A percentile compares a stretch with the other conserved stretches of the same genome.
These are phyloP conservation scores for Mycena rebaudengoi DNA, from an alignment of 768 basidiomycete species.

Conservation along the genomic window DNA sequence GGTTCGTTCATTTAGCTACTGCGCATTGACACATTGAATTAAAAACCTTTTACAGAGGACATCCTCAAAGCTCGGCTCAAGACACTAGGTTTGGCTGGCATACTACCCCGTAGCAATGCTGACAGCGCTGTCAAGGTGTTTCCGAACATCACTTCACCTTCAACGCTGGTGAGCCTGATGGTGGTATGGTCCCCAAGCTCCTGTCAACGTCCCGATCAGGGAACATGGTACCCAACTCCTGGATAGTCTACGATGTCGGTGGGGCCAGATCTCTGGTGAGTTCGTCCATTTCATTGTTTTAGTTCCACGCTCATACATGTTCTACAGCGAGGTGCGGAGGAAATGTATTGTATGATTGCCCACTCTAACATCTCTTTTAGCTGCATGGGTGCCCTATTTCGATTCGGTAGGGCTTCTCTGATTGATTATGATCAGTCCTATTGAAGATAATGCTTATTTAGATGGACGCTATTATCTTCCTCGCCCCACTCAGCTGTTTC, in stretches of 20 bases:
- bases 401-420: no score
- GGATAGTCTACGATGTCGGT: slow-evolving; percentile 58
- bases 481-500: slow-evolving; percentile 60
- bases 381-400: slow-evolving; percentile 51
- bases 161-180: slow-evolving; percentile 41
- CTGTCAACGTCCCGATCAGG: slow-evolving; percentile 6
- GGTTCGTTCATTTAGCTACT: slow-evolving; percentile 39
- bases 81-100: slow-evolving; percentile 37
- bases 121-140: slow-evolving; percentile 47
- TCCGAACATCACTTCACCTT: slow-evolving; percentile 65
- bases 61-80: slow-evolving; percentile 62
- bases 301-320: neutral
- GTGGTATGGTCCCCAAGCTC: neutral
- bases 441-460: no score
- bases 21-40: neutral
- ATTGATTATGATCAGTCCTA: no score
- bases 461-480: slow-evolving; percentile 54
- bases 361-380: neutral
- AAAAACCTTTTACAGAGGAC: slow-evolving; percentile 47
- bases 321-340: slow-evolving; percentile 44
- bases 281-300: neutral
- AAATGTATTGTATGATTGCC: neutral
- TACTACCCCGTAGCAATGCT: neutral
- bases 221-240: slow-evolving; percentile 33
- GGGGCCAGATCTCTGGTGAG: slow-evolving; percentile 50